Base-by-base conservation (phyloP, 1,284 basidiomycete genomes). In the Ganoderma boninense region DNA sequence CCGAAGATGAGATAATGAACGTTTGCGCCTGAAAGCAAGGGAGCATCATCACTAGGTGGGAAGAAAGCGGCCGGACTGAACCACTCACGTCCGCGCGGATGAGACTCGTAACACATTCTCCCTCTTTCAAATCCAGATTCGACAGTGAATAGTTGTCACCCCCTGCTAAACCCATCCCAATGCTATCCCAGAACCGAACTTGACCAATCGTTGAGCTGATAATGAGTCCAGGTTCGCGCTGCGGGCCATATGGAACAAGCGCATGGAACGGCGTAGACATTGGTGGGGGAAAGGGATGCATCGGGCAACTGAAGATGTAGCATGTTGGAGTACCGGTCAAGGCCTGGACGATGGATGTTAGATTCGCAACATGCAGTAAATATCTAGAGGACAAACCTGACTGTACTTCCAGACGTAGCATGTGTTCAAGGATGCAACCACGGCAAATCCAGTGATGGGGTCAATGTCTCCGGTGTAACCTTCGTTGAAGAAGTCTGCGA, bases 341-440 rank as follows among this genome's bases (percentile, higher is more conserved):
- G 18, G 89, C 89, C 89, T 90, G 40, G 52, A n/a, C 4, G 42
- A n/a, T 32, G 18, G 23, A 8, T n/a, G 26, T 52, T 40, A 29
- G 32, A 23, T 4, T 64, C 29, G 44, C 2, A 11, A 13, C 2
- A 8, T 4, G 6, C 20, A 23, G 10, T 2, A 54, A 23, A 10
- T 42, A 26, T 29, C 4, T 2, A 23, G 16, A 29, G n/a, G 35
- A 79, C 84, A 73, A 69, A 89, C 89, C 77, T 92, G 89, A 57
- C 90, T 86, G 82, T 94, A 90, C 74, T 93, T 91, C 93, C 93
- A 95, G 44, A 94, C 91, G 79, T 93, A 95, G 78, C 92, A 94
- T 11, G 92, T 93, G 74, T 88, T 86, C 16, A 84, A 81, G 54
- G 93, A 94, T 38, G 89, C 87, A 42, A 94, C 87, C 49, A 94